Evolutionary conservation across 768 basidiomycete species (phyloP), one percentile per base, ranked within the genome.

Genomic region (Tulasnella sp.): DNA sequence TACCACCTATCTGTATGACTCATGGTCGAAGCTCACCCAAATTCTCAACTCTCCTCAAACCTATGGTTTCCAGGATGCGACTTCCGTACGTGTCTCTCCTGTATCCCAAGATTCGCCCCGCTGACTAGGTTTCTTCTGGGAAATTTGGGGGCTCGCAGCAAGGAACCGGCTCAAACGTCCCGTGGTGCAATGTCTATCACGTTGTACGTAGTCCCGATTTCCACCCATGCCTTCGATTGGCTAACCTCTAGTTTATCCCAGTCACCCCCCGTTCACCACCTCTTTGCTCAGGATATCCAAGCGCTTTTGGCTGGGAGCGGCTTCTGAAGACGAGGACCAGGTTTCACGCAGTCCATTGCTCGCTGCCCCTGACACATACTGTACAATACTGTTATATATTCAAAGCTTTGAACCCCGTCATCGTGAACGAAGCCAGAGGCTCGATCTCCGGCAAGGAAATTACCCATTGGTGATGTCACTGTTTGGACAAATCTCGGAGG

Each of bases 41-140:
- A 86, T 89, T 25, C 81, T 90, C 19, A 83, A 88, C 81, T 73
- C 81, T 42, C 87, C 89, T 1, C 84, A 82, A 1, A 79, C 83
- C n/a, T 89, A 85, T 74, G 89, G 89, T 0, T 89, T 89, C 80
- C 82, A 83, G n/a, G 88, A 90, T 78, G 85, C 85, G 2, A 85
- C 85, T 2, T 84, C 85, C 9, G 73, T 74, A 31, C 38, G 54
- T 58, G 29, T 14, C 14, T 6, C 71, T 34, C 25, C 8, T 15
- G 29, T 14, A 12, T 7, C 38, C 36, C n/a, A 8, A 25, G 22
- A 14, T 8, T 42, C 17, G 25, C 2, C n/a, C 8, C 29, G 31
- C 39, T 67, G 31, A 64, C 12, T 42, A 15, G 5, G 8, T 38
- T 67, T 7, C 19, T 49, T 49, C 19, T 22, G 19, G 6, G 8